Conservation (phyloP, 257 asterid species). For the Salvia miltiorrhiza region DNA sequence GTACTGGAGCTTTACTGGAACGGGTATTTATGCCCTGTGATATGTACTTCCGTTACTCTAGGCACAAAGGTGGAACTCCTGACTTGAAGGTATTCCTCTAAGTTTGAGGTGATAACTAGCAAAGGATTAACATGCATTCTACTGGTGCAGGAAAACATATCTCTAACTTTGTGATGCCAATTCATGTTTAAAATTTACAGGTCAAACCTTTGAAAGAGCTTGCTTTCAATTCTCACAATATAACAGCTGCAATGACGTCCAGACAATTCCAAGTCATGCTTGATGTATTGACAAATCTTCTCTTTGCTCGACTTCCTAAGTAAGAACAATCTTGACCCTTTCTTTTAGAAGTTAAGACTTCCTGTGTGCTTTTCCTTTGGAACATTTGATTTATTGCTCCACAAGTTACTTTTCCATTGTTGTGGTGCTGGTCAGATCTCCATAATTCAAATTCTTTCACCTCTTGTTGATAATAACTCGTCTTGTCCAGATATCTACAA, state of each 20-base stretch:
- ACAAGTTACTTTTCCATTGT: slow-evolving; percentile 9
- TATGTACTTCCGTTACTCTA: slow-evolving; percentile 92
- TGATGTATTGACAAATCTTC: slow-evolving; percentile 98
- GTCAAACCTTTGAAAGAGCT: slow-evolving; percentile 99
- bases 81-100: slow-evolving; percentile 70
- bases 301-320: slow-evolving; percentile 98
- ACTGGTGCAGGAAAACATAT: background rate
- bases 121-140: slow-evolving; percentile 9
- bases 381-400: background rate
- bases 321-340: slow-evolving; percentile 41
- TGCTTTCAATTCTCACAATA: slow-evolving; percentile 79
- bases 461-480: background rate
- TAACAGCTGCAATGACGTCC: slow-evolving; percentile 98
- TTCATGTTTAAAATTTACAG: slow-evolving; percentile 45
- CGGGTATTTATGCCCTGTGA: slow-evolving; percentile 99
- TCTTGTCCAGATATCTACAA: background rate
- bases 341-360: background rate
- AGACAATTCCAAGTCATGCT: slow-evolving; percentile 99
- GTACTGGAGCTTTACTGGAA: slow-evolving; percentile 98
- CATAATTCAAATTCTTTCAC: background rate
- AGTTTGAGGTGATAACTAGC: slow-evolving; percentile 9
- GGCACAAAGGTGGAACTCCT: slow-evolving; percentile 96
- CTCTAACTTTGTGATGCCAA: slow-evolving; percentile 9
- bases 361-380: background rate
- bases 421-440: slow-evolving; percentile 17